phyloP scores from a whole-genome alignment of 495 filamentous ascomycete species.

The Cryomyces antarcticus region DNA sequence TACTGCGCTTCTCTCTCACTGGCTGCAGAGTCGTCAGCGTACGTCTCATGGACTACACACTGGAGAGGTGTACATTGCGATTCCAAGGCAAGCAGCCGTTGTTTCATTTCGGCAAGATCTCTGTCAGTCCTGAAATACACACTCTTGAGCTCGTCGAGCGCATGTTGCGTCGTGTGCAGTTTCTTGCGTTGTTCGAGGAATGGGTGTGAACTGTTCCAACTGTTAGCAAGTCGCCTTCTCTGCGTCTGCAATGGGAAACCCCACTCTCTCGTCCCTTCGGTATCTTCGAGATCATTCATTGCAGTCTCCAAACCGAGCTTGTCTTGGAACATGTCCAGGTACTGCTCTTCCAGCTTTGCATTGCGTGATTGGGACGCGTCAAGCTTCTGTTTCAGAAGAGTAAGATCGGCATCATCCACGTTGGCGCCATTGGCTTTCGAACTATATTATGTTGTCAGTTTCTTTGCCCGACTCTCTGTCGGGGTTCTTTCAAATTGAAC shows the following conservation, averaged over 20 bases:
- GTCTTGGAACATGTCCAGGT: conserved; percentile 15
- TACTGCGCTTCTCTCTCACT: conserved; percentile 4
- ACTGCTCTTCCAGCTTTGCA: conserved; percentile 13
- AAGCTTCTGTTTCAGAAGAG: conserved; percentile 13
- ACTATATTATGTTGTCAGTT: conserved; percentile 1
- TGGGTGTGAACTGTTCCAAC: conserved; percentile 2
- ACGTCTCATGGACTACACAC: not conserved
- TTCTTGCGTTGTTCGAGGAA: conserved; percentile 8
- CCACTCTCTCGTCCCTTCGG: not conserved
- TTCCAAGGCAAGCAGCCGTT: not conserved
- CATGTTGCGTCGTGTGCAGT: conserved; percentile 24
- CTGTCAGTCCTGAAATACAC: conserved; percentile 3
- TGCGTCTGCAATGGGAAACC: not conserved
- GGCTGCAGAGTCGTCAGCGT: not conserved
- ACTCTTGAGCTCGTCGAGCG: conserved; percentile 26
- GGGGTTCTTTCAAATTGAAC: not conserved
- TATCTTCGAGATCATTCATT: not conserved
- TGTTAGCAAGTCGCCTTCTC: not conserved
- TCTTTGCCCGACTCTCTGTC: not conserved
- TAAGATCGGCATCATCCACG: conserved; percentile 3
- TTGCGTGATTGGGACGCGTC: conserved; percentile 9
- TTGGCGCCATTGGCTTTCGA: not conserved
- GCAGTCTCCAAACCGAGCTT: conserved; percentile 15
- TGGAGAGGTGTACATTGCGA: not conserved
- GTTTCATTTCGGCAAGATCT: conserved; percentile 1